Evolutionary conservation across 2,329 filamentous ascomycete species (phyloP).

Genomic region (Keithomyces neogunnii): DNA sequence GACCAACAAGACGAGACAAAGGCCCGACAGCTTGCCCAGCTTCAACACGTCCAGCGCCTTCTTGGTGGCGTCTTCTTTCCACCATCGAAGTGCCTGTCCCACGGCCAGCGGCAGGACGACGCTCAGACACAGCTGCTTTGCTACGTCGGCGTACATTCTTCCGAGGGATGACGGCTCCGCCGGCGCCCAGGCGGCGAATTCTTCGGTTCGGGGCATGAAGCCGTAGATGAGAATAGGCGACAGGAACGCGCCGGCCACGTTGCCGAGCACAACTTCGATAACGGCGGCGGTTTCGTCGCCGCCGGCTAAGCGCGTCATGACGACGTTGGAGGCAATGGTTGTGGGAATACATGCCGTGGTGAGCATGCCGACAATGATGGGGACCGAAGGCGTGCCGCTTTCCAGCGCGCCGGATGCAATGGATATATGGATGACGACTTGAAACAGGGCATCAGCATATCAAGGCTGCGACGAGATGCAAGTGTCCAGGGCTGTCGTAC

Average conservation of each 20-base stretch:
- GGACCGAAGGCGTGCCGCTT: conserved; percentile 51
- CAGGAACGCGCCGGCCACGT: conserved; percentile 60
- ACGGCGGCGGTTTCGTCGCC: conserved; percentile 59
- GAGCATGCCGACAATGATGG: conserved; percentile 59
- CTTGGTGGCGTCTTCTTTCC: conserved; percentile 41
- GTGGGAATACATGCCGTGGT: conserved; percentile 62
- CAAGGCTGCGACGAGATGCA: not conserved
- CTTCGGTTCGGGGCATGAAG: conserved; percentile 43
- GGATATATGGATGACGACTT: conserved; percentile 37
- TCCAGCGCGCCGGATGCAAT: conserved; percentile 37
- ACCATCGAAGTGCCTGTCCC: conserved; percentile 51
- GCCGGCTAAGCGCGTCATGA: conserved; percentile 62
- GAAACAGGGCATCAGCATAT: conserved; percentile 8
- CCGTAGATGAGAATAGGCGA: conserved; percentile 56
- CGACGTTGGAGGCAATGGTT: conserved; percentile 64
- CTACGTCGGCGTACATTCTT: conserved; percentile 56
- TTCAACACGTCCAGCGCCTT: conserved; percentile 45
- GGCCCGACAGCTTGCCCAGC: conserved; percentile 38
- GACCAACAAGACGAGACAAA: conserved; percentile 38
- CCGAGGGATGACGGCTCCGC: conserved; percentile 43
- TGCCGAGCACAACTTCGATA: conserved; percentile 63
- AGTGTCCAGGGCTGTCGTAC: conserved; percentile 18
- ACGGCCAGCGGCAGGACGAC: conserved; percentile 55
- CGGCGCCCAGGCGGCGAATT: conserved; percentile 49
- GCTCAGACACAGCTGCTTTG: conserved; percentile 59